Conservation (phyloP, 177 flowering plant species). For the Tripterygium wilfordii region DNA sequence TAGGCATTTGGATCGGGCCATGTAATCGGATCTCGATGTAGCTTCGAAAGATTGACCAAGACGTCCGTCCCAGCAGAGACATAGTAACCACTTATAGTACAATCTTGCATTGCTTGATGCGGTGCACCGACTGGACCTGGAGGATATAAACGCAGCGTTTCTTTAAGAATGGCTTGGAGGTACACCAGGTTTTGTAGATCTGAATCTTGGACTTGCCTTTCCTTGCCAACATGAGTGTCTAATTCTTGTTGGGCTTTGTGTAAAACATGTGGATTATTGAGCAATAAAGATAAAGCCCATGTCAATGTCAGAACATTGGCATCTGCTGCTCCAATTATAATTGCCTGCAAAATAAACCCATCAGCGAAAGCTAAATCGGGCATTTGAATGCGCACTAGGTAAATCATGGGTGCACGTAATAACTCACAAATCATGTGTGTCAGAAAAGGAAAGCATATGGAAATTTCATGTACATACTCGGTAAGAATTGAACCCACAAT, state of each 20-base stretch:
- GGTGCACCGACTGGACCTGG: conserved; percentile 8
- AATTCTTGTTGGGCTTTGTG: conserved; percentile 9
- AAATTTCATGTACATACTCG: no score
- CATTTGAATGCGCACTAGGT: no score
- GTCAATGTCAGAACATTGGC: conserved; percentile 6
- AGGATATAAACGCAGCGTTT: conserved; percentile 12
- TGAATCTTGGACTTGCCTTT: conserved; percentile 5
- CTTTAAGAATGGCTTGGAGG: conserved; percentile 8
- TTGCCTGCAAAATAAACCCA: background rate
- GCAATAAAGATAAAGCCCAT: conserved; percentile 7
- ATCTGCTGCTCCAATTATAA: conserved; percentile 8
- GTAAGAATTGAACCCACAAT: no score
- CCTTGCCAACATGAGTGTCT: conserved; percentile 11
- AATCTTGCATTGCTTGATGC: conserved; percentile 4
- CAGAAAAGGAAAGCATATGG: background rate
- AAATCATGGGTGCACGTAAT: background rate
- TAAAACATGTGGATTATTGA: conserved; percentile 11
- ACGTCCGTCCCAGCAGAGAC: conserved; percentile 11
- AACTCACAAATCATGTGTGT: background rate
- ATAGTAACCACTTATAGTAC: conserved; percentile 4
- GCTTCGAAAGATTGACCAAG: conserved; percentile 12
- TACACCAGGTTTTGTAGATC: conserved; percentile 2
- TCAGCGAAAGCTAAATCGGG: no score
- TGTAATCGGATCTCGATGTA: conserved; percentile 14
- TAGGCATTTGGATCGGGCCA: conserved; percentile 15